A percentile compares a stretch with the other conserved stretches of the same genome.
Evolutionary conservation across 1,284 basidiomycete species (phyloP).

Genomic region (Megacollybia platyphylla): DNA sequence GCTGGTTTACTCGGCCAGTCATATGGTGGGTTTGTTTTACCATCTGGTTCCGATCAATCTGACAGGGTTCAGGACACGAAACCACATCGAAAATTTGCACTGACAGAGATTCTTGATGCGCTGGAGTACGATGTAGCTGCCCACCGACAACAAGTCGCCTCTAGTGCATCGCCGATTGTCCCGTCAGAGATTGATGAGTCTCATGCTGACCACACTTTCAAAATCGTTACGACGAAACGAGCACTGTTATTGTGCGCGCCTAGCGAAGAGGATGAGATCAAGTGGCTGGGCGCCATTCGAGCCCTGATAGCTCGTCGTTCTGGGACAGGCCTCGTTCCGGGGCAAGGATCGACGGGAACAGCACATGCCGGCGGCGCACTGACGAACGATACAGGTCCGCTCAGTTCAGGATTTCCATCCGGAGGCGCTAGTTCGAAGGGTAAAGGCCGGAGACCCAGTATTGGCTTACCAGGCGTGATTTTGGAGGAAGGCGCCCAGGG

Average conservation of each 20-base stretch:
- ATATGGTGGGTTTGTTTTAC: conserved; percentile 59
- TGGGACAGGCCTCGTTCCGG: conserved; percentile 24
- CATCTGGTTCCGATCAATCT: conserved; percentile 7
- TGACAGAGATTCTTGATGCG: conserved; percentile 83
- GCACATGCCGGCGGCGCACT: neutral
- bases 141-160: conserved; percentile 23
- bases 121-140: conserved; percentile 70
- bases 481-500: conserved; percentile 9
- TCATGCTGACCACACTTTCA: conserved; percentile 60
- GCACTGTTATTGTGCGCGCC: conserved; percentile 87
- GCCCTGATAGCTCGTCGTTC: conserved; percentile 74
- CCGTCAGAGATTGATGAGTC: conserved; percentile 19
- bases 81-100: conserved; percentile 76
- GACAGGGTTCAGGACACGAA: conserved; percentile 59
- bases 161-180: conserved; percentile 20
- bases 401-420: conserved; percentile 10
- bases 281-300: conserved; percentile 91
- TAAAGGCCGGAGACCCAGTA: conserved; percentile 23
- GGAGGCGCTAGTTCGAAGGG: conserved; percentile 18
- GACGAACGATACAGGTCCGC: conserved; percentile 12
- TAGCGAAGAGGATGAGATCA: conserved; percentile 95
- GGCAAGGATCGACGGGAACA: conserved; percentile 9
- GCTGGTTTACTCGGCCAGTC: conserved; percentile 73
- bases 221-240: conserved; percentile 92
- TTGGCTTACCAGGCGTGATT: conserved; percentile 14